Percentiles rank a stretch among this genome's conserved stretches.
Conservation (phyloP, 306 rosid species). For the Sicyos edulis region DNA sequence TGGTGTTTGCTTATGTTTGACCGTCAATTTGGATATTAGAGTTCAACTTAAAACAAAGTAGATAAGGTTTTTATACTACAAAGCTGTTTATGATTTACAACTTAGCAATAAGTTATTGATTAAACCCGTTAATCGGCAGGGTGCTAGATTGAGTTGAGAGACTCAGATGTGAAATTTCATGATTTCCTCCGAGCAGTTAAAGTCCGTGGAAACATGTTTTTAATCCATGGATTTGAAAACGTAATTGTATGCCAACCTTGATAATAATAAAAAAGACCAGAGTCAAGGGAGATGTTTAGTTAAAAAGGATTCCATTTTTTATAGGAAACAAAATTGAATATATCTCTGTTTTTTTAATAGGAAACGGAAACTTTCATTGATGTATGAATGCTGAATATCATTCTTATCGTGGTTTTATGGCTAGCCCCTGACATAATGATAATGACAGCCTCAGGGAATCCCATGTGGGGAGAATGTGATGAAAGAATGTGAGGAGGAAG, state of each 20-base stretch:
- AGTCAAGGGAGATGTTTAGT: background rate
- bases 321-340: too few species aligned
- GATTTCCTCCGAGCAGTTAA: background rate
- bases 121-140: background rate
- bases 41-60: background rate
- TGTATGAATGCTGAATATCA: conserved; percentile 14
- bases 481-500: conserved; percentile 95
- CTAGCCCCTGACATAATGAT: conserved; percentile 10
- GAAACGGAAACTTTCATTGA: too few species aligned
- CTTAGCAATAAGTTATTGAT: background rate
- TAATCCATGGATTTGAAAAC: background rate
- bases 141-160: background rate
- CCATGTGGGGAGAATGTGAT: conserved; percentile 66
- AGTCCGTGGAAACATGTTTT: background rate
- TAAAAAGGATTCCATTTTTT: too few species aligned
- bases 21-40: background rate
- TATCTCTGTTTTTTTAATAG: too few species aligned
- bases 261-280: background rate
- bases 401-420: background rate
- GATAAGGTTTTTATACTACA: background rate
- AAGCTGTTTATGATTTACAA: background rate
- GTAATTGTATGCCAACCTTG: background rate
- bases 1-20: background rate
- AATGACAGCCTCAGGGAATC: conserved; percentile 69
- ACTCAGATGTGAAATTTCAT: background rate